Evolutionary conservation across 768 basidiomycete species (phyloP).

Genomic region (Leucosporidium scottii): DNA sequence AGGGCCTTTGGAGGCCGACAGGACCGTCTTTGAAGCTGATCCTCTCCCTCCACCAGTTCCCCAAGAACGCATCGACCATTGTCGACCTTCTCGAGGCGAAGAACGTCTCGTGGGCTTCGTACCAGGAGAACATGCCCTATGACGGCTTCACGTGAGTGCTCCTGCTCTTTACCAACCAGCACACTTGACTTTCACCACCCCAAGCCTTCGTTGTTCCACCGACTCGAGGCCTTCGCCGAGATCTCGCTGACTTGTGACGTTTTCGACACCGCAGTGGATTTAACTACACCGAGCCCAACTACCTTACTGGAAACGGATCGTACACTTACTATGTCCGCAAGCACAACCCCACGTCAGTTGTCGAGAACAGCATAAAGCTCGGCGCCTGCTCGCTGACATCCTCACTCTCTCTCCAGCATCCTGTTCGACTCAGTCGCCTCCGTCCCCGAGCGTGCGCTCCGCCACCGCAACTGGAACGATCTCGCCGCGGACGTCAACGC

Average conservation of each 20-base stretch:
- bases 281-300: constrained; percentile 45
- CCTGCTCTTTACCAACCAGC: too few relatives aligned
- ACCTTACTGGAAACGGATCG: constrained; percentile 41
- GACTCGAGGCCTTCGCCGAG: too few relatives aligned
- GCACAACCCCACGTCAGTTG: constrained; percentile 44
- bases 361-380: too few relatives aligned
- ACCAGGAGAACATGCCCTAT: constrained; percentile 33
- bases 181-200: too few relatives aligned
- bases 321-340: constrained; percentile 56
- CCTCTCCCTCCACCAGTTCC: constrained; percentile 37
- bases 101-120: constrained; percentile 56
- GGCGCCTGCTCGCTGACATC: too few relatives aligned
- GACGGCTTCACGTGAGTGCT: constrained; percentile 29
- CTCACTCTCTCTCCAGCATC: constrained; percentile 41
- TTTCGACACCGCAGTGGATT: too few relatives aligned
- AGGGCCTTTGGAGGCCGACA: too few relatives aligned
- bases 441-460: constrained; percentile 45
- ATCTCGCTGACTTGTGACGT: too few relatives aligned
- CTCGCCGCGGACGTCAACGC: constrained; percentile 54
- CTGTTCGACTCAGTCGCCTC: constrained; percentile 50
- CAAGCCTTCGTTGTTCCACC: too few relatives aligned
- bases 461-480: constrained; percentile 58
- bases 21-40: too few relatives aligned
- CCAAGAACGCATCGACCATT: constrained; percentile 52
- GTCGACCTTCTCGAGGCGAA: constrained; percentile 58